These are phyloP conservation scores for Heliosperma pusillum DNA, from an alignment of 148 eudicot genomes.

Conservation along the genomic window DNA sequence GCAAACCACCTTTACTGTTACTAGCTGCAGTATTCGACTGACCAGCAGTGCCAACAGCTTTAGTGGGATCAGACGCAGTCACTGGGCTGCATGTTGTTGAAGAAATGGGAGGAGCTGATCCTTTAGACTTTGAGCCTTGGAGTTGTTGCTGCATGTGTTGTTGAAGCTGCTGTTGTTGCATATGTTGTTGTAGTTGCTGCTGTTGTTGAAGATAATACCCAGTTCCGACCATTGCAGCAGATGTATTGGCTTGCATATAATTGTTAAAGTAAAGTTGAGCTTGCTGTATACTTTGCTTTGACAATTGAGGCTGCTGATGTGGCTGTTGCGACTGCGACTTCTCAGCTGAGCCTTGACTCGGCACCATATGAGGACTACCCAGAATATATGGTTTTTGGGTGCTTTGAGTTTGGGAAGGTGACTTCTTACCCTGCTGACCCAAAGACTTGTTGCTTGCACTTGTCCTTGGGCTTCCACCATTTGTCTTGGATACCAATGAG, in stretches of 20 bases:
- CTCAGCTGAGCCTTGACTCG: constrained; percentile 29
- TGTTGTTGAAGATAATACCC: constrained; percentile 65
- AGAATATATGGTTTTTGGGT: constrained; percentile 69
- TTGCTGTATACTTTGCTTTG: constrained; percentile 49
- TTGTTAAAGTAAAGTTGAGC: constrained; percentile 53
- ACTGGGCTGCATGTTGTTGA: constrained; percentile 52
- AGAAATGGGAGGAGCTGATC: constrained; percentile 33
- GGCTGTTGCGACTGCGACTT: constrained; percentile 50
- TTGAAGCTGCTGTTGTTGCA: constrained; percentile 39
- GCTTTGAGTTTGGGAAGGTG: constrained; percentile 32
- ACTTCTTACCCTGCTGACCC: constrained; percentile 55
- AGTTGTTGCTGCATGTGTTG: constrained; percentile 38
- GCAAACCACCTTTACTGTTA: constrained; percentile 52
- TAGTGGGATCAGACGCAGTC: constrained; percentile 63
- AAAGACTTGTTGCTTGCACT: constrained; percentile 40
- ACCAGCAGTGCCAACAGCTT: constrained; percentile 30
- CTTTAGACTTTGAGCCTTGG: constrained; percentile 35
- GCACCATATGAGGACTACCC: constrained; percentile 59
- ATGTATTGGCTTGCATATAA: constrained; percentile 48
- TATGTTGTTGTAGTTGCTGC: constrained; percentile 46
- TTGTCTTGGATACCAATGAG: constrained; percentile 73
- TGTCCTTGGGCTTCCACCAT: constrained; percentile 81
- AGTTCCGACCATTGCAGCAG: constrained; percentile 31
- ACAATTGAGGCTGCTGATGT: constrained; percentile 45
- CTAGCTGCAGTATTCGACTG: constrained; percentile 25